Conservation (phyloP, 139 green algal genomes). For the Trebouxia sp. region DNA sequence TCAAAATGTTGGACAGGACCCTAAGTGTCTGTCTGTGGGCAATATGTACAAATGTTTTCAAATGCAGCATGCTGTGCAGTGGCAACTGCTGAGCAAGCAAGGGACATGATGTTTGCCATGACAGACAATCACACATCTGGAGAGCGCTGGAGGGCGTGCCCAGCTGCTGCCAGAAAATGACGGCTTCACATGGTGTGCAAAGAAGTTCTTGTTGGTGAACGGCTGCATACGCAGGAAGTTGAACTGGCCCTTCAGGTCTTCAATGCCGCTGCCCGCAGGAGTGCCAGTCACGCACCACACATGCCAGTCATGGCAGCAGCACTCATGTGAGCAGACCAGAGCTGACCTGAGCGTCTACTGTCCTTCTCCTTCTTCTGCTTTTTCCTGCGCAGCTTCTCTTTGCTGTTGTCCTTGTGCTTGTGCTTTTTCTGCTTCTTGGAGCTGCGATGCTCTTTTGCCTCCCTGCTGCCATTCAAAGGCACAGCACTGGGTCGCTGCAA, state of each 20-base stretch:
- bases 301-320: background rate
- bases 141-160: background rate
- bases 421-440: constrained; percentile 41
- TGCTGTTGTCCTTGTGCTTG: constrained; percentile 31
- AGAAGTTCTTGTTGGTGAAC: constrained; percentile 54
- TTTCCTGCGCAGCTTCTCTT: constrained; percentile 33
- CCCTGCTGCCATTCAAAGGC: background rate
- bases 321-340: background rate
- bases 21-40: too few relatives aligned
- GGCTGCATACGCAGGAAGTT: constrained; percentile 36
- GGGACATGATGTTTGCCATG: background rate
- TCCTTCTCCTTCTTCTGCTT: constrained; percentile 39
- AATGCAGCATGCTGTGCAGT: too few relatives aligned
- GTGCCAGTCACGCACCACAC: background rate
- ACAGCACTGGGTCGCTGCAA: background rate
- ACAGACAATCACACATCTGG: background rate
- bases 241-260: constrained; percentile 59
- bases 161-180: constrained; percentile 6
- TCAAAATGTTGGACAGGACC: too few relatives aligned
- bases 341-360: background rate
- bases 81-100: too few relatives aligned
- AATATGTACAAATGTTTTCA: too few relatives aligned
- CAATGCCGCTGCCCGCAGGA: background rate
- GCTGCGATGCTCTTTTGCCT: background rate
- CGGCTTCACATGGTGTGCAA: constrained; percentile 46